These are phyloP conservation scores for Pleurotus platypus DNA, from an alignment of 768 basidiomycete species.

Conservation along the genomic window DNA sequence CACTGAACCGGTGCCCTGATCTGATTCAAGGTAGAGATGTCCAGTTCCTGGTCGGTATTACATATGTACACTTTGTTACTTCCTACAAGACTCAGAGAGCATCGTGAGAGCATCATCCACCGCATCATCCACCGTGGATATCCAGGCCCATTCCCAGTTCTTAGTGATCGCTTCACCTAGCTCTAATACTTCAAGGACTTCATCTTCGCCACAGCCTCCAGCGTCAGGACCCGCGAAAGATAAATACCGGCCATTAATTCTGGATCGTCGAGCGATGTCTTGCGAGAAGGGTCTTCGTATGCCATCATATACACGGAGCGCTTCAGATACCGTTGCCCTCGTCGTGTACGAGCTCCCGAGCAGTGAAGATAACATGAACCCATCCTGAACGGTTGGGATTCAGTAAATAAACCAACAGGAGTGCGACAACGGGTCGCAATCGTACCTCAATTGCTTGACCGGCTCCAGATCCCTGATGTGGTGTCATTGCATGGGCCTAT, in stretches of 20 bases:
- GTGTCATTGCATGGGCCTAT: slow-evolving; percentile 50
- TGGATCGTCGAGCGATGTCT: slow-evolving; percentile 33
- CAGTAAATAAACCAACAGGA: slow-evolving; percentile 25
- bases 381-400: slow-evolving; percentile 43
- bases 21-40: too few relatives aligned
- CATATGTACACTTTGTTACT: too few relatives aligned
- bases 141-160: slow-evolving; percentile 65
- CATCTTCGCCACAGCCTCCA: slow-evolving; percentile 8
- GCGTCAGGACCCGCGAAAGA: slow-evolving; percentile 25
- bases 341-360: slow-evolving; percentile 41
- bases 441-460: slow-evolving; percentile 55
- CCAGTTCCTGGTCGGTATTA: too few relatives aligned
- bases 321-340: slow-evolving; percentile 32
- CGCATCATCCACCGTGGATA: slow-evolving; percentile 39
- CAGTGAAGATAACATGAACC: slow-evolving; percentile 39
- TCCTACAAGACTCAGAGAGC: too few relatives aligned
- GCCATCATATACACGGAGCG: slow-evolving; percentile 45
- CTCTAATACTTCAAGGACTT: slow-evolving; percentile 26
- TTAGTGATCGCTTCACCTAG: slow-evolving; percentile 39
- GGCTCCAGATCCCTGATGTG: slow-evolving; percentile 56
- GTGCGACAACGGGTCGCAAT: not conserved
- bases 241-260: slow-evolving; percentile 39
- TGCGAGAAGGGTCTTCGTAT: slow-evolving; percentile 44
- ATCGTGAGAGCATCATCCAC: slow-evolving; percentile 29
- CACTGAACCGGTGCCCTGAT: too few relatives aligned